Evolutionary conservation across 805 yeast species (phyloP).

Genomic region (Candida vartiovaarae): DNA sequence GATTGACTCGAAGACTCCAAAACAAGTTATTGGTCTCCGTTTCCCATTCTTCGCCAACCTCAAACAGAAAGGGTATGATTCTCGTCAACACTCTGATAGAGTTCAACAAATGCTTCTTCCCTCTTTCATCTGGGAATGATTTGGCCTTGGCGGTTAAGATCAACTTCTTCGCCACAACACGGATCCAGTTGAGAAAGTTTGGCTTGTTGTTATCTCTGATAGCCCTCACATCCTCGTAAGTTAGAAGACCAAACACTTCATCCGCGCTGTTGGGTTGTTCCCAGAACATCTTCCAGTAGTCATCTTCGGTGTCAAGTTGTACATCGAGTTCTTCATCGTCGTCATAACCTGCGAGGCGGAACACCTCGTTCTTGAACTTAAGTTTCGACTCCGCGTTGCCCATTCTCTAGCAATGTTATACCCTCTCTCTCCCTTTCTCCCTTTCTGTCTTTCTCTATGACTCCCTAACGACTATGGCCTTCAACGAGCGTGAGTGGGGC

Average conservation of each 20-base stretch:
- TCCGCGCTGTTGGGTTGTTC: constrained; percentile 40
- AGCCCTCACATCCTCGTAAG: constrained; percentile 49
- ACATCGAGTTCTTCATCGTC: constrained; percentile 1
- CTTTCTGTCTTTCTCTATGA: no score
- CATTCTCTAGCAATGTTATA: constrained; percentile 34
- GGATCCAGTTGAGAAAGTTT: constrained; percentile 50
- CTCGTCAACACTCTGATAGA: constrained; percentile 60
- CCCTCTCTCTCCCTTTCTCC: no score
- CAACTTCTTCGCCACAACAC: constrained; percentile 30
- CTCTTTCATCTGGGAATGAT: constrained; percentile 20
- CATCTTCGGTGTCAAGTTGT: constrained; percentile 27
- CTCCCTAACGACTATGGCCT: no score
- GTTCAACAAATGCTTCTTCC: constrained; percentile 39
- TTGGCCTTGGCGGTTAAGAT: constrained; percentile 16
- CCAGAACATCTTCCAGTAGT: constrained; percentile 43
- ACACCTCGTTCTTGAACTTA: constrained; percentile 52
- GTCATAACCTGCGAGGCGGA: constrained; percentile 39
- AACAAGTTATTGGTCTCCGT: constrained; percentile 31
- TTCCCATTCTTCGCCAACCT: constrained; percentile 27
- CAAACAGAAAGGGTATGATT: constrained; percentile 62
- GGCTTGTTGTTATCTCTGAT: constrained; percentile 51
- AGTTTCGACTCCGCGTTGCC: constrained; percentile 68
- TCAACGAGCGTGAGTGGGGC: no score
- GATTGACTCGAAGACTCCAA: constrained; percentile 32
- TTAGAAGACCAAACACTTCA: constrained; percentile 53